Percentiles rank a stretch among this genome's conserved stretches.
Evolutionary conservation across 768 basidiomycete species (phyloP).

Genomic region (Hygrocybe coccinea): DNA sequence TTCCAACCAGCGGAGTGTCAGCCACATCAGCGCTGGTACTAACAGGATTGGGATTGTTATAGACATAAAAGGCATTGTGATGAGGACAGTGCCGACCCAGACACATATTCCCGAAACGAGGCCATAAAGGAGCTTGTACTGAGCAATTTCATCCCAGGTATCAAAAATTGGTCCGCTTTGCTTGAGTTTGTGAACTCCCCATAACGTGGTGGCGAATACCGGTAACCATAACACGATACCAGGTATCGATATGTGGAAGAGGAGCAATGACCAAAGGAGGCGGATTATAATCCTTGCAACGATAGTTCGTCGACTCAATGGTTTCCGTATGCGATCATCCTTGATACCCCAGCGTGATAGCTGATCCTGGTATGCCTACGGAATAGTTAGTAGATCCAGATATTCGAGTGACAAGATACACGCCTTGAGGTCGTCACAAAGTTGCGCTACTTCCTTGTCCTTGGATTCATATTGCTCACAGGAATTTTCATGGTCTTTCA

Average conservation of each 20-base stretch:
- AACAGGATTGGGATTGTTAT: slow-evolving; percentile 52
- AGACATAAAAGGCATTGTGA: slow-evolving; percentile 59
- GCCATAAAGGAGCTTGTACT: slow-evolving; percentile 84
- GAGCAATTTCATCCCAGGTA: slow-evolving; percentile 86
- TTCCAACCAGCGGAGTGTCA: slow-evolving; percentile 83
- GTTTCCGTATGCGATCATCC: slow-evolving; percentile 77
- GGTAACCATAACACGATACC: slow-evolving; percentile 83
- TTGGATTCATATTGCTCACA: slow-evolving; percentile 23
- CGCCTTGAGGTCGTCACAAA: slow-evolving; percentile 61
- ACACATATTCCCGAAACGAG: slow-evolving; percentile 67
- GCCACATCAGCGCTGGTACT: slow-evolving; percentile 82
- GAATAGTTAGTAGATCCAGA: neutral
- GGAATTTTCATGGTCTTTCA: slow-evolving; percentile 8
- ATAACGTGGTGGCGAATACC: slow-evolving; percentile 64
- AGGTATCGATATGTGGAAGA: slow-evolving; percentile 64
- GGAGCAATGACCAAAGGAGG: slow-evolving; percentile 54
- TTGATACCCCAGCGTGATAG: slow-evolving; percentile 67
- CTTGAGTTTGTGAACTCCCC: slow-evolving; percentile 71
- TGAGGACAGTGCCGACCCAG: slow-evolving; percentile 48
- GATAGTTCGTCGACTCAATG: slow-evolving; percentile 50
- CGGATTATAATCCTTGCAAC: slow-evolving; percentile 63
- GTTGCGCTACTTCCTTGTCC: slow-evolving; percentile 26
- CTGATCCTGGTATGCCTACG: slow-evolving; percentile 71
- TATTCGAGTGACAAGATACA: slow-evolving; percentile 3
- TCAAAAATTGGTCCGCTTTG: slow-evolving; percentile 79